Base-by-base conservation (phyloP, 2,329 filamentous ascomycete genomes). In the Diaporthe ilicicola region DNA sequence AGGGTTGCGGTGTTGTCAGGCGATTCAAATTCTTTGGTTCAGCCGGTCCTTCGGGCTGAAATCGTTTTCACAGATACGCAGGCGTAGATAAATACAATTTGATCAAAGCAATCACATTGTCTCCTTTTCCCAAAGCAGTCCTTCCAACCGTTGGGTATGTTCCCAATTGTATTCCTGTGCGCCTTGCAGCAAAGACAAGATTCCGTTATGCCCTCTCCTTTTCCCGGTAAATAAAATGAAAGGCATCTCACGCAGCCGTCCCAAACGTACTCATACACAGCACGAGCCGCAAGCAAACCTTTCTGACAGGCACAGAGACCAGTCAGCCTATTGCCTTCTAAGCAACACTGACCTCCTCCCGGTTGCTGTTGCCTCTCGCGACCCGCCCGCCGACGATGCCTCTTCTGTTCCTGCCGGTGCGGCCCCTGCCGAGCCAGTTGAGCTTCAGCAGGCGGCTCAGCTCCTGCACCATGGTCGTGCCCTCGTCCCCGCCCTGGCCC, bases 361-460 rank as follows among this genome's bases (percentile, higher is more conserved):
- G 79, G 80, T 29, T 86, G 55, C 51, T 70, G 27, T 64, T 78
- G 0, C 75, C 84, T 64, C 87, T 81, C 74, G 83, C 83, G 12
- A 89, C 87, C 66, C 88, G 80, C 0, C 87, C 88, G 2, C 94
- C 95, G 0, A 98, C 95, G 78, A 98, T 95, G 0, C 96, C 96
- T 74, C 94, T 89, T 67, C 96, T 85, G 80, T 98, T 97, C 74
- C 96, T 87, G 0, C 96, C 96, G 4, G 94, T 98, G 44, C 96
- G 85, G 0, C 95, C 95, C 56, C 96, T 87, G 0, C 95, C 95
- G 1, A 99, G 87, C 96, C 96, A 99, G 81, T 99, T 99, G 77
- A 98, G 90, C 82, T 98, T 99, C 73, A 99, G 84, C 76, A 96
- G 91, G 78, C 94, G 92, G 70, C 92, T 94, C 73, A 99, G 84